Evolutionary conservation across 2,329 filamentous ascomycete genomes (phyloP), one percentile per base, ranked within the genome.

Genomic region (Exophiala calicioides): DNA sequence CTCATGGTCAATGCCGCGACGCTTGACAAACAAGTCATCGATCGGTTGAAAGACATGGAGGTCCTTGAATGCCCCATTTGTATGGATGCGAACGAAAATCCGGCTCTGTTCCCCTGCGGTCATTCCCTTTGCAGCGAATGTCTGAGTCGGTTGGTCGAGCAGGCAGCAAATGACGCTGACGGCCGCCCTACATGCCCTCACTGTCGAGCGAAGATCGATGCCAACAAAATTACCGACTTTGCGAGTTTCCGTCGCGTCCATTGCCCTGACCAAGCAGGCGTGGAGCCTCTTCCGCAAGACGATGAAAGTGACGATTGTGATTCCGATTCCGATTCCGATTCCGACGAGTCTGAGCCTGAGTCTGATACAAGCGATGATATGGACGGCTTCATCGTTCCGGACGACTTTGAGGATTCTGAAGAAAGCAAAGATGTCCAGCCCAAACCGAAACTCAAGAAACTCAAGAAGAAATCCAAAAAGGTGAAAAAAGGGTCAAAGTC

Each of bases 31-130:
- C n/a, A 38, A 38, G 35, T 27, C n/a, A 23, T 38, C 23, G n/a
- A 15, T 4, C 35, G 88, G 5, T 76, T 93, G 61, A 85, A 73
- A 53, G 29, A 71, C 9, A 68, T 72, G 4, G 74, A 81, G 1
- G 77, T 74, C 2, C 88, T 91, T 38, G 85, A 90, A 62, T 95
- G 90, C 60, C 87, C 87, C 0, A 82, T 93, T 15, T 95, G 90
- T 64, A 84, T 86, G 48, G 90, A 95, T 59, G 82, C 75, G 2
- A 80, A 85, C 5, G 74, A 78, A 10, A 90, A 90, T 52, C 86
- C 88, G 0, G 79, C 79, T 3, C 87, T 95, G 53, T 85, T 90
- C 64, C 88, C 88, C 1, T 95, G 90, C 60, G 90, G 90, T 2
- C 90, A 95, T 61, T 81, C 84, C 50, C 82, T 82, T 18, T 95